A percentile compares a stretch with the other conserved stretches of the same genome.
These are phyloP conservation scores for Fusarium penzigii DNA, from an alignment of 2,329 filamentous ascomycete species.

Conservation along the genomic window DNA sequence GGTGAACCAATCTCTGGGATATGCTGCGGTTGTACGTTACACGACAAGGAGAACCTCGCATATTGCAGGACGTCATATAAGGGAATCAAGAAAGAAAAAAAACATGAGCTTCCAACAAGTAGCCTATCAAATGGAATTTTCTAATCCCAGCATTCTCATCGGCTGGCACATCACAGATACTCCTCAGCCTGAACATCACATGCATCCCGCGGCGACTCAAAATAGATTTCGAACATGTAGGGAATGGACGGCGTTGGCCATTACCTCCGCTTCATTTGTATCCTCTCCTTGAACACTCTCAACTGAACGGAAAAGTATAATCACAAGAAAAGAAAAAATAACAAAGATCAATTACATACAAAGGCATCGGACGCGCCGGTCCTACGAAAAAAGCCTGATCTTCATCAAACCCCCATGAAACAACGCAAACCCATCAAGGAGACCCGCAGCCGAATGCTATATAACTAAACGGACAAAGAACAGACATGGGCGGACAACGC, in stretches of 20 bases:
- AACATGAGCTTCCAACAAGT: no score
- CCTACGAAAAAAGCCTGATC: conserved; percentile 8
- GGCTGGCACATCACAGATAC: no score
- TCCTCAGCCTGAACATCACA: not conserved
- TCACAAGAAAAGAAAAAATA: conserved; percentile 22
- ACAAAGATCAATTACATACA: conserved; percentile 23
- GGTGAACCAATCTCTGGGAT: no score
- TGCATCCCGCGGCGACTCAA: not conserved
- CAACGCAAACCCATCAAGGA: not conserved
- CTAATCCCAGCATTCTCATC: no score
- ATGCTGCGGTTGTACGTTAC: no score
- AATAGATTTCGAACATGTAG: conserved; percentile 1
- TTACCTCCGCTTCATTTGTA: conserved; percentile 17
- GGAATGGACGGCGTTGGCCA: conserved; percentile 24
- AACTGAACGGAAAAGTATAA: conserved; percentile 19
- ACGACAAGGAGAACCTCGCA: no score
- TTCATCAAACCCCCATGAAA: conserved; percentile 19
- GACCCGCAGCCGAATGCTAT: conserved; percentile 19
- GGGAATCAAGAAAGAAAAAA: no score
- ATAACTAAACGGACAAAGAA: conserved; percentile 11
- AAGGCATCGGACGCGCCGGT: conserved; percentile 19
- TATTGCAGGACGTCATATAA: no score
- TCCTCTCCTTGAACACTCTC: conserved; percentile 9
- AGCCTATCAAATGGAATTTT: no score
- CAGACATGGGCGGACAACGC: conserved; percentile 2